A percentile compares a stretch with the other conserved stretches of the same genome.
These are phyloP conservation scores for Magnaporthiopsis incrustans DNA, from an alignment of 2,329 filamentous ascomycete genomes.

Conservation along the genomic window DNA sequence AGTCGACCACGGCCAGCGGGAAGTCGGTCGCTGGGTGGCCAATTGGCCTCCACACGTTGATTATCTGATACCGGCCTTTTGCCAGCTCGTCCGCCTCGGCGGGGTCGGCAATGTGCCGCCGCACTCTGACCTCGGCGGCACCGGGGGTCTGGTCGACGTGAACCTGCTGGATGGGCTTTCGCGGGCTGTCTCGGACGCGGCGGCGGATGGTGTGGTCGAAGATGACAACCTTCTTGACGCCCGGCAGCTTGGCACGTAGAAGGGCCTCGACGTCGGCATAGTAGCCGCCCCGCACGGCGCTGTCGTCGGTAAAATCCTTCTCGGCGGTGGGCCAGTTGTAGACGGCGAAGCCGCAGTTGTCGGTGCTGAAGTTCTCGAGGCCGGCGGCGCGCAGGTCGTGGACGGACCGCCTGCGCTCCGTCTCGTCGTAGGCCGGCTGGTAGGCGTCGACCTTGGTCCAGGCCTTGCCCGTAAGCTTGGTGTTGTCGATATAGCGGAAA, in stretches of 20 bases:
- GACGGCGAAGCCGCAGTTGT: conserved; percentile 51
- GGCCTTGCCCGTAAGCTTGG: conserved; percentile 35
- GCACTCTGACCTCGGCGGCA: conserved; percentile 53
- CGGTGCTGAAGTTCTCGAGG: conserved; percentile 46
- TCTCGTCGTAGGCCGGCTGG: conserved; percentile 42
- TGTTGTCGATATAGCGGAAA: conserved; percentile 55
- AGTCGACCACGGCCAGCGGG: conserved; percentile 58
- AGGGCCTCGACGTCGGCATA: conserved; percentile 54
- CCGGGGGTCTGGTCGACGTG: conserved; percentile 64
- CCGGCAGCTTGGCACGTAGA: conserved; percentile 44
- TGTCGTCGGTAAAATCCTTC: conserved; percentile 47
- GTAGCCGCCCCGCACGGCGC: conserved; percentile 45
- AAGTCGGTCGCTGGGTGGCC: conserved; percentile 52
- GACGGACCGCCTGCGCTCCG: conserved; percentile 38
- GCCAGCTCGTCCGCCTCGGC: conserved; percentile 50
- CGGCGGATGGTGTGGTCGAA: conserved; percentile 67
- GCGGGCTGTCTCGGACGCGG: conserved; percentile 41
- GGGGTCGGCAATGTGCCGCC: conserved; percentile 46
- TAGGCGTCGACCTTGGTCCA: conserved; percentile 59
- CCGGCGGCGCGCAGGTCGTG: conserved; percentile 44
- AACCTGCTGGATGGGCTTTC: conserved; percentile 60
- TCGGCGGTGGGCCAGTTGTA: conserved; percentile 43
- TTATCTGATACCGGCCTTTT: conserved; percentile 53
- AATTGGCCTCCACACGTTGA: conserved; percentile 67
- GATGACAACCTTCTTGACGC: conserved; percentile 54